A percentile compares a stretch with the other conserved stretches of the same genome.
Evolutionary conservation across 1,284 basidiomycete genomes (phyloP).

Genomic region (Peniophora sp.): DNA sequence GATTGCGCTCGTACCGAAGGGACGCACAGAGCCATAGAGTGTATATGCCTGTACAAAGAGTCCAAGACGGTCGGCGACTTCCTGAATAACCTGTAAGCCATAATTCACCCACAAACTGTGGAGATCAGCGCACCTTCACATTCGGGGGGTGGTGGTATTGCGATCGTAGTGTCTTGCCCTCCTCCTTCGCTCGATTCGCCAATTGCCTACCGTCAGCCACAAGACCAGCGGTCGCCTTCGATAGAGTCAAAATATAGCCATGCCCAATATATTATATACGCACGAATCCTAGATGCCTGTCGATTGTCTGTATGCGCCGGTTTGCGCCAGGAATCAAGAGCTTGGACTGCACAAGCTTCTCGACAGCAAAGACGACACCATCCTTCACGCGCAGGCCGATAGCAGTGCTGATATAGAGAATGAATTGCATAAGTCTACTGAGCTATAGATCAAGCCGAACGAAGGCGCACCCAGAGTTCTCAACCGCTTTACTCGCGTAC

Average conservation of each 20-base stretch:
- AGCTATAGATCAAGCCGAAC: neutral
- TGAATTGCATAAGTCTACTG: too few species aligned
- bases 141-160: constrained; percentile 73
- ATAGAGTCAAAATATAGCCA: neutral
- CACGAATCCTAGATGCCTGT: constrained; percentile 90
- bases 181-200: constrained; percentile 79
- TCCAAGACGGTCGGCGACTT: constrained; percentile 78
- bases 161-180: constrained; percentile 75
- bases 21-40: constrained; percentile 95
- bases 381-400: constrained; percentile 92
- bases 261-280: neutral
- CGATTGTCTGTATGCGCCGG: constrained; percentile 88
- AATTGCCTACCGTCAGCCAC: constrained; percentile 92
- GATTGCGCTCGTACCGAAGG: constrained; percentile 93
- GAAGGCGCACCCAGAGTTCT: constrained; percentile 80
- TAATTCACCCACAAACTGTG: neutral
- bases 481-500: constrained; percentile 97
- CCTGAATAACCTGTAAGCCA: constrained; percentile 32
- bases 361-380: constrained; percentile 91
- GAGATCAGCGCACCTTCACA: constrained; percentile 58
- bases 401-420: constrained; percentile 55
- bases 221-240: constrained; percentile 85
- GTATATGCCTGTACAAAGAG: constrained; percentile 95
- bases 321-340: constrained; percentile 92
- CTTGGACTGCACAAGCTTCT: constrained; percentile 98